These are phyloP conservation scores for Takakia lepidozioides DNA, from an alignment of 225 moss, liverwort and hornwort species.

Conservation along the genomic window DNA sequence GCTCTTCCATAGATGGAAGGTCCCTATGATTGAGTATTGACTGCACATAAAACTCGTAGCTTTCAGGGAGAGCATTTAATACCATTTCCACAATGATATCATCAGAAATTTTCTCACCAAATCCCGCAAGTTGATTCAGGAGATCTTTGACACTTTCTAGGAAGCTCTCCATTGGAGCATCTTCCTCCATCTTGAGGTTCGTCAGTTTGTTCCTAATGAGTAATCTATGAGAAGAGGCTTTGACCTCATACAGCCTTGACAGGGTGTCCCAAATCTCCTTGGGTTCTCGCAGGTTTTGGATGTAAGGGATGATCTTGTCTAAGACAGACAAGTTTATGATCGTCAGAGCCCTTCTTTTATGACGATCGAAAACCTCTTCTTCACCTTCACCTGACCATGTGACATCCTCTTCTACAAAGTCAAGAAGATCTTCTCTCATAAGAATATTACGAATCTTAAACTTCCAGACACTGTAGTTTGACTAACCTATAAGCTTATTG, in stretches of 20 bases:
- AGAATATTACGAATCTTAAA: no score
- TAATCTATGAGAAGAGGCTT: not conserved
- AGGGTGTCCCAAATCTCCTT: not conserved
- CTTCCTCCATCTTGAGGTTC: conserved; percentile 1
- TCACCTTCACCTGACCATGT: no score
- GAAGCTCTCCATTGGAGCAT: not conserved
- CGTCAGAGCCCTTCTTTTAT: no score
- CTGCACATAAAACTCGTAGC: not conserved
- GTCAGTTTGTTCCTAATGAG: conserved; percentile 1
- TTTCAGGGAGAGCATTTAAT: not conserved
- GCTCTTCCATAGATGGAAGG: not conserved
- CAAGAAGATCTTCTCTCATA: no score
- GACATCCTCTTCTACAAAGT: no score
- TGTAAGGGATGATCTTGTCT: no score
- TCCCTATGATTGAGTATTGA: not conserved
- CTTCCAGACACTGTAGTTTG: no score
- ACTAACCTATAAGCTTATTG: no score
- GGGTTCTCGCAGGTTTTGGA: no score
- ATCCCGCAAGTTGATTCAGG: not conserved
- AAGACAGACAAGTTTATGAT: no score
- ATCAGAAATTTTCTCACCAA: not conserved
- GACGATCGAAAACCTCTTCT: no score
- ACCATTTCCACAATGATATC: not conserved
- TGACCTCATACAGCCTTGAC: not conserved
- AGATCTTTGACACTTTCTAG: not conserved